Conservation (phyloP, 306 rosid genomes). For the Castanea sativa region DNA sequence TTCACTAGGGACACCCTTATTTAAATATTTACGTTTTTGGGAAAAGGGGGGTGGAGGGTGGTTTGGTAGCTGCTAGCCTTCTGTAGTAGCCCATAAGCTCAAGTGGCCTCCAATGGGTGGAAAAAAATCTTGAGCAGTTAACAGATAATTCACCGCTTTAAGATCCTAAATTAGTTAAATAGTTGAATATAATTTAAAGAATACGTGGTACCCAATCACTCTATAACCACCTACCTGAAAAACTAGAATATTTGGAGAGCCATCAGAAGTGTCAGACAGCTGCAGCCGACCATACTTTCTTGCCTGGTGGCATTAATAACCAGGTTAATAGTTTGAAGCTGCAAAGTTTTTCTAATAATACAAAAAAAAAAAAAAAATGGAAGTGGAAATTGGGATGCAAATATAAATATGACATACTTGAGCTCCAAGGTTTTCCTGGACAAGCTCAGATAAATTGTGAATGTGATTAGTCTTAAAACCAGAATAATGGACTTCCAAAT, state of each 20-base stretch:
- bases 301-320: constrained; percentile 42
- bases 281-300: constrained; percentile 59
- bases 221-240: constrained; percentile 65
- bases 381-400: constrained; percentile 11
- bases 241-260: constrained; percentile 69
- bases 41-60: no score
- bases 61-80: background rate
- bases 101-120: background rate
- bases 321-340: background rate
- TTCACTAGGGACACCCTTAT: background rate
- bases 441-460: constrained; percentile 94
- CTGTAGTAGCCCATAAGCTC: background rate
- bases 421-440: constrained; percentile 64
- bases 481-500: constrained; percentile 71
- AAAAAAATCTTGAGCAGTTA: background rate
- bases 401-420: constrained; percentile 50
- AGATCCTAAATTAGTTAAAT: background rate
- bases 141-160: background rate
- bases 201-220: background rate
- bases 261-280: constrained; percentile 69
- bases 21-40: background rate
- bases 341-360: background rate
- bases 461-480: constrained; percentile 79
- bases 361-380: background rate
- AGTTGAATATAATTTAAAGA: constrained; percentile 6